A percentile compares a stretch with the other conserved stretches of the same genome.
phyloP scores from a whole-genome alignment of 2,329 filamentous ascomycete species.

The Septoria petroselini region DNA sequence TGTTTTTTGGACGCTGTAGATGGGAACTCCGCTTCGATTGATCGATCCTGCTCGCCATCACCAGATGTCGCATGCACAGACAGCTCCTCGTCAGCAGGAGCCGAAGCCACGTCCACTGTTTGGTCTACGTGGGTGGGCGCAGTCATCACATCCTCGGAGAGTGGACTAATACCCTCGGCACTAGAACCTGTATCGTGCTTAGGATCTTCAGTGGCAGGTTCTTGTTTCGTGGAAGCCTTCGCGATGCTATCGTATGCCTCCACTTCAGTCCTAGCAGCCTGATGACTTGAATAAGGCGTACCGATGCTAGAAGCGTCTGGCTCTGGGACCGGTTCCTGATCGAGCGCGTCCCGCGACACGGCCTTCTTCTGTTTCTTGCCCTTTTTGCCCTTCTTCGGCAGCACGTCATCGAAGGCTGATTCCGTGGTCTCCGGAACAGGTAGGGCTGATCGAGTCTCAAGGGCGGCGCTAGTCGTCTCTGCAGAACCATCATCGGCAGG shows the following conservation, averaged over 20 bases:
- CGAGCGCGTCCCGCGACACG: conserved; percentile 9
- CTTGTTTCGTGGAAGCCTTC: no score
- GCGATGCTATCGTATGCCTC: no score
- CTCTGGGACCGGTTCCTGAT: no score
- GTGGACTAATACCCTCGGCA: no score
- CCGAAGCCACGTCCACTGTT: no score
- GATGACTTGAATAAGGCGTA: neutral
- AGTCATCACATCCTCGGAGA: no score
- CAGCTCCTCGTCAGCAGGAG: neutral
- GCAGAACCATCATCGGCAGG: neutral
- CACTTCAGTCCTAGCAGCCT: no score
- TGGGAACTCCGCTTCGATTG: conserved; percentile 8
- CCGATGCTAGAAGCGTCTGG: neutral
- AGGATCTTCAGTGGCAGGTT: no score
- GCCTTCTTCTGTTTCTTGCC: conserved; percentile 20
- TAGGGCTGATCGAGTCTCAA: neutral
- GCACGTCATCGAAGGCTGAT: conserved; percentile 15
- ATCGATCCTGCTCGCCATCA: neutral
- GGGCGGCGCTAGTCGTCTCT: neutral
- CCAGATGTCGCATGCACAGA: neutral
- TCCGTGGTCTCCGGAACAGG: conserved; percentile 9
- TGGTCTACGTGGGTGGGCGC: no score
- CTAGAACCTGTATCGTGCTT: no score
- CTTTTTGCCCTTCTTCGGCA: conserved; percentile 34
- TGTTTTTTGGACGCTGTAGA: conserved; percentile 28